Evolutionary conservation across 805 yeast genomes (phyloP).

Genomic region (Metschnikowia colocasiae): DNA sequence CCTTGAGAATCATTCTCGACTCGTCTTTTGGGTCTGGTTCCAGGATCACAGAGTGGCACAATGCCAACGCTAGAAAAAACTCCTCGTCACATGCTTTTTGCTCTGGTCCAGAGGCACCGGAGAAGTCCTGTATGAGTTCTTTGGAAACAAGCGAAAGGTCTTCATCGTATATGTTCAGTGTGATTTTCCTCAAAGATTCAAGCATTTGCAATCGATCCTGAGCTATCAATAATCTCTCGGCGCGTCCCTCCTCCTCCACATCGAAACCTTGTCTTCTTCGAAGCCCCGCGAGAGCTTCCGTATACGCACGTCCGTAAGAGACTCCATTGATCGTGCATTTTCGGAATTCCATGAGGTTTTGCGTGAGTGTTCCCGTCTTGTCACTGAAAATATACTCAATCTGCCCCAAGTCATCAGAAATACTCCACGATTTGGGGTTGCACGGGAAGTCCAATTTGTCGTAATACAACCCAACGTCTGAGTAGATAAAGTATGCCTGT

Average conservation of each 20-base stretch:
- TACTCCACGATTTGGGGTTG: constrained; percentile 77
- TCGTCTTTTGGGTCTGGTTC: constrained; percentile 64
- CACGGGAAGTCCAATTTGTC: constrained; percentile 69
- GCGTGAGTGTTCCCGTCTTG: constrained; percentile 81
- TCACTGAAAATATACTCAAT: constrained; percentile 79
- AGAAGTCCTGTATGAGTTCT: constrained; percentile 60
- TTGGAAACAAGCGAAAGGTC: constrained; percentile 69
- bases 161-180: constrained; percentile 39
- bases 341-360: constrained; percentile 78
- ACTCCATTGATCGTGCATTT: constrained; percentile 69
- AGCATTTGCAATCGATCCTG: constrained; percentile 62
- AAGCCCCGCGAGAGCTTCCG: constrained; percentile 73
- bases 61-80: constrained; percentile 70
- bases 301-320: constrained; percentile 70
- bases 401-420: constrained; percentile 81
- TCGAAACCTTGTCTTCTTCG: constrained; percentile 64
- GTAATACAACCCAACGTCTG: constrained; percentile 69
- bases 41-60: constrained; percentile 75
- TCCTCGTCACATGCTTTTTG: constrained; percentile 65
- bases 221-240: constrained; percentile 51
- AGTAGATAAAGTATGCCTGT: constrained; percentile 71
- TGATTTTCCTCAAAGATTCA: constrained; percentile 21
- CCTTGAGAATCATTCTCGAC: constrained; percentile 54
- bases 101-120: constrained; percentile 43
- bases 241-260: constrained; percentile 44